Percentiles rank a stretch among this genome's conserved stretches.
Evolutionary conservation across 2,329 filamentous ascomycete genomes (phyloP).

Genomic region (Aspergillus ochraceus): DNA sequence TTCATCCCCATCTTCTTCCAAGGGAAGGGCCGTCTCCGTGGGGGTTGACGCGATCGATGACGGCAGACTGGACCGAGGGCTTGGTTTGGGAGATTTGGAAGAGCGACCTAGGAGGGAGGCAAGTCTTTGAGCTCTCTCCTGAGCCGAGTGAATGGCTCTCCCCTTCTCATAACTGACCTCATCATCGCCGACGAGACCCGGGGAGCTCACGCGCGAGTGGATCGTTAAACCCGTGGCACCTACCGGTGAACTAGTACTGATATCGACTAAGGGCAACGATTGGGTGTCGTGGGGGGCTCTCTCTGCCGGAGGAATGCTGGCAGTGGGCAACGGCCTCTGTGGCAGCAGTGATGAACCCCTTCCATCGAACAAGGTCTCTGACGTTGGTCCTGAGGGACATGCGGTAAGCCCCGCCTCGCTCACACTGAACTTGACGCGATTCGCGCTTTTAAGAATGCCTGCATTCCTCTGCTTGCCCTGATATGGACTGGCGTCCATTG

Average conservation of each 20-base stretch:
- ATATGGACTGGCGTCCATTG: slow-evolving; percentile 23
- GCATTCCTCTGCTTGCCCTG: slow-evolving; percentile 39
- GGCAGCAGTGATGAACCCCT: slow-evolving; percentile 31
- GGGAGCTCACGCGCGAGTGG: slow-evolving; percentile 25
- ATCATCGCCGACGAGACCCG: slow-evolving; percentile 22
- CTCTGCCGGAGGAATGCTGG: slow-evolving; percentile 38
- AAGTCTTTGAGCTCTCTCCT: slow-evolving; percentile 35
- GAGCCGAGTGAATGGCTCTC: slow-evolving; percentile 33
- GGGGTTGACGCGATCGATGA: slow-evolving; percentile 33
- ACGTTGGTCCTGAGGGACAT: slow-evolving; percentile 22
- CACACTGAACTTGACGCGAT: slow-evolving; percentile 35
- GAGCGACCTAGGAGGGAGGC: slow-evolving; percentile 34
- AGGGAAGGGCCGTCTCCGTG: slow-evolving; percentile 24
- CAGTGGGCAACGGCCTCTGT: slow-evolving; percentile 34
- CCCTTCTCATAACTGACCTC: slow-evolving; percentile 38
- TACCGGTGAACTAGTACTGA: slow-evolving; percentile 27
- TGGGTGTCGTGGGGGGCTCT: slow-evolving; percentile 23
- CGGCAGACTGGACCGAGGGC: slow-evolving; percentile 26
- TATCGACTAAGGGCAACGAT: slow-evolving; percentile 26
- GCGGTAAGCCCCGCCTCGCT: slow-evolving; percentile 23
- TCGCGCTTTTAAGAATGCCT: slow-evolving; percentile 36
- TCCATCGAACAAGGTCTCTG: slow-evolving; percentile 30
- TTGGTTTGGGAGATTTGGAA: slow-evolving; percentile 31
- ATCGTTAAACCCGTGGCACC: slow-evolving; percentile 30
- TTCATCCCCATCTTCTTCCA: slow-evolving; percentile 36